These are phyloP conservation scores for Mortierella sp. DNA, from an alignment of 371 early-diverging fungal genomes.

Conservation along the genomic window DNA sequence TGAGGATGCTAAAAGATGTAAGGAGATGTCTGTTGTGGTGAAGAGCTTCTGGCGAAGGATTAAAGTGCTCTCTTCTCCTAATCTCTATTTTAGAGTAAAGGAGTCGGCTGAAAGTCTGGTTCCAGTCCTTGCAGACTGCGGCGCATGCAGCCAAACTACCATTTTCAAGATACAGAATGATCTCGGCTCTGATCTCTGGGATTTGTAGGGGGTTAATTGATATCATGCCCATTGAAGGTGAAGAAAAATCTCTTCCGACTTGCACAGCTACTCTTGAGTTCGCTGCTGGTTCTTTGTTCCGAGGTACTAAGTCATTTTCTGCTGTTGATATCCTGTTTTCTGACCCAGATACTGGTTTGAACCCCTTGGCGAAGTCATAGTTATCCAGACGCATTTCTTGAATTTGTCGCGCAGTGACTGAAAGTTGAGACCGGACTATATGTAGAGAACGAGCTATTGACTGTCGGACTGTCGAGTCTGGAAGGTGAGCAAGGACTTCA, in stretches of 20 bases:
- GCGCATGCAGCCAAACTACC: neutral
- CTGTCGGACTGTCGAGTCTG: neutral
- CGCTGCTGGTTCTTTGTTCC: no score
- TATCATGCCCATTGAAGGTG: no score
- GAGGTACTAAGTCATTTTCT: no score
- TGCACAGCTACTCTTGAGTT: no score
- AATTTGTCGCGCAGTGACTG: slow-evolving; percentile 7
- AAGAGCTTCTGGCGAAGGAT: neutral
- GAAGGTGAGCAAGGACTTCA: neutral
- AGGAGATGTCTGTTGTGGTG: neutral
- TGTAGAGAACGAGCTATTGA: neutral
- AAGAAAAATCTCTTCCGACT: no score
- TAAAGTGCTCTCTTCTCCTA: no score
- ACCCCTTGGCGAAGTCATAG: slow-evolving; percentile 8
- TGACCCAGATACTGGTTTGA: slow-evolving; percentile 7
- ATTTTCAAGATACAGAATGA: neutral
- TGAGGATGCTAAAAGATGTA: neutral
- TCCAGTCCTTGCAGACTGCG: neutral
- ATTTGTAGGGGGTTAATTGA: neutral
- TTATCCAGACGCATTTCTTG: slow-evolving; percentile 4
- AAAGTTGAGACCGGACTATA: slow-evolving; percentile 4
- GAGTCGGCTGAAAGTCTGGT: neutral
- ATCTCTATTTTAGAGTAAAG: neutral
- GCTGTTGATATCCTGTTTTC: neutral
- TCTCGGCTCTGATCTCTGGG: neutral